Evolutionary conservation across 768 basidiomycete species (phyloP).

Genomic region (Tylopilus cervinicoccineus): DNA sequence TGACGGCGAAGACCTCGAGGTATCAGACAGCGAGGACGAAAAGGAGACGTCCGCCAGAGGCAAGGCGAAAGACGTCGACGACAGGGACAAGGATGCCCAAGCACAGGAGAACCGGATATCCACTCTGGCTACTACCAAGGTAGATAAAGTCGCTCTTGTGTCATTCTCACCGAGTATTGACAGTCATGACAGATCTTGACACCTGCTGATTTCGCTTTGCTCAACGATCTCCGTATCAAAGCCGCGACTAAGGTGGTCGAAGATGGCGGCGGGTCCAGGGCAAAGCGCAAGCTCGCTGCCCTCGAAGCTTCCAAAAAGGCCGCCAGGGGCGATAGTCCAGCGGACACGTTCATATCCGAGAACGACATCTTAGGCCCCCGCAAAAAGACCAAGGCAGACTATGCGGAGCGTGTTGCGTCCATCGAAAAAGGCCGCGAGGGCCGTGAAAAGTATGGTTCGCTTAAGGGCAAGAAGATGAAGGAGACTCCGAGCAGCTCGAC

Average conservation of each 20-base stretch:
- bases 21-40: conserved; percentile 87
- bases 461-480: conserved; percentile 91
- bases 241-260: conserved; percentile 71
- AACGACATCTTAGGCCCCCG: conserved; percentile 89
- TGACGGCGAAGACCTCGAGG: conserved; percentile 62
- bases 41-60: conserved; percentile 24
- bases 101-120: conserved; percentile 44
- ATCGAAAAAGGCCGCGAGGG: conserved; percentile 93
- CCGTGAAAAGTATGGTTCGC: conserved; percentile 86
- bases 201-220: conserved; percentile 90
- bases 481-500: conserved; percentile 80
- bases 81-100: conserved; percentile 16
- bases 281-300: conserved; percentile 85
- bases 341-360: conserved; percentile 71
- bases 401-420: conserved; percentile 89
- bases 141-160: conserved; percentile 16
- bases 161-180: not conserved
- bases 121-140: conserved; percentile 79
- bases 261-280: conserved; percentile 61
- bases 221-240: conserved; percentile 84
- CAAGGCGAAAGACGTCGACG: not conserved
- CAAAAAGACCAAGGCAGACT: conserved; percentile 90
- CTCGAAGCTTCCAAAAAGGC: conserved; percentile 71
- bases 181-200: conserved; percentile 73
- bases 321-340: conserved; percentile 40